These are phyloP conservation scores for Raddia distichophylla DNA, from an alignment of 176 grass and related monocot species.

Conservation along the genomic window DNA sequence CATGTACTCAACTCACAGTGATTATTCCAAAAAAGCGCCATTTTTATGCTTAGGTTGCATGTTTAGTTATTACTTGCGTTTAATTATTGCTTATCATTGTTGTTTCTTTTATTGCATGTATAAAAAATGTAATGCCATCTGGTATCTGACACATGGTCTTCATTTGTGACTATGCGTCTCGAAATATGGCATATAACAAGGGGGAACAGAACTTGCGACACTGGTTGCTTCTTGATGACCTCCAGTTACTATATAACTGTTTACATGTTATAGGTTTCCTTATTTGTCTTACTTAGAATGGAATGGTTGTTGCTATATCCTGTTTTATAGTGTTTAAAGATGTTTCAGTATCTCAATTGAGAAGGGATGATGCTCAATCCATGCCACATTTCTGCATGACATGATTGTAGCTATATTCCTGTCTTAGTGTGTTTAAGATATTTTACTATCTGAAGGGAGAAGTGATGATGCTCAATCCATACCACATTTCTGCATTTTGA, in stretches of 20 bases:
- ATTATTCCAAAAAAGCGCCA: conserved; percentile 41
- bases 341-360: not conserved
- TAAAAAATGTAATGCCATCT: not conserved
- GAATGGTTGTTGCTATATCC: not conserved
- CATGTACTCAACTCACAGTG: conserved; percentile 8
- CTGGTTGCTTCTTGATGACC: conserved; percentile 4
- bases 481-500: conserved; percentile 11
- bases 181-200: conserved; percentile 30
- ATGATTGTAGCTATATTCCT: conserved; percentile 16
- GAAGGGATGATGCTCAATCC: conserved; percentile 38
- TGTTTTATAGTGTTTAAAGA: not conserved
- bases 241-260: conserved; percentile 22
- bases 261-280: not conserved
- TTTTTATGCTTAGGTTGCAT: conserved; percentile 35
- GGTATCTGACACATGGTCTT: conserved; percentile 26
- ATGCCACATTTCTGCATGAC: conserved; percentile 25
- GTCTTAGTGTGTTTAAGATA: not conserved
- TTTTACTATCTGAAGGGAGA: not conserved
- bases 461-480: conserved; percentile 41
- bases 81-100: not conserved
- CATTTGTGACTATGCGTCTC: not conserved
- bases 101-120: not conserved
- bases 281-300: too few relatives aligned
- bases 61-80: too few relatives aligned
- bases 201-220: conserved; percentile 22